These are phyloP conservation scores for Ogataea parapolymorpha DNA, from an alignment of 805 yeast genomes.

Conservation along the genomic window DNA sequence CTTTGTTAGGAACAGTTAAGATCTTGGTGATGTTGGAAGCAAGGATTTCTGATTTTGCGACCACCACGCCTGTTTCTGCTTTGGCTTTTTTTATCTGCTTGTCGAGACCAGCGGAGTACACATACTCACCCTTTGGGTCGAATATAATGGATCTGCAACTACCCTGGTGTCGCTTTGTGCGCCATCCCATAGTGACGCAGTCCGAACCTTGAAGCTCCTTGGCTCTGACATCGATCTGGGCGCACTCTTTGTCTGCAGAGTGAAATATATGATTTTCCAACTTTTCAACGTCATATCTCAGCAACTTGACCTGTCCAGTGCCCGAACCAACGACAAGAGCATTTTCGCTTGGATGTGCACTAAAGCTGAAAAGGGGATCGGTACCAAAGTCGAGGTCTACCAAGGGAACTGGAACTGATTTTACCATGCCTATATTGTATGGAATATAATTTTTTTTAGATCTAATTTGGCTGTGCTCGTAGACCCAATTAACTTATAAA, in stretches of 20 bases:
- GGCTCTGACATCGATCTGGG: slow-evolving; percentile 28
- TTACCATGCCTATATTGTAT: neutral
- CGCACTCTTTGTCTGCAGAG: slow-evolving; percentile 25
- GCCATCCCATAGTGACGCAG: slow-evolving; percentile 54
- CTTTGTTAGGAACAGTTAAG: slow-evolving; percentile 43
- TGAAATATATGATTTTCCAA: slow-evolving; percentile 35
- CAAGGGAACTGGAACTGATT: slow-evolving; percentile 38
- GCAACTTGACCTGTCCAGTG: slow-evolving; percentile 69
- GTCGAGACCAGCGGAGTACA: slow-evolving; percentile 79
- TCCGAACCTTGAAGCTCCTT: slow-evolving; percentile 25
- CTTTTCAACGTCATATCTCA: slow-evolving; percentile 50
- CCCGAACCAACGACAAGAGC: slow-evolving; percentile 71
- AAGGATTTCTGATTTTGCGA: slow-evolving; percentile 40
- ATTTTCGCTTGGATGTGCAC: slow-evolving; percentile 74
- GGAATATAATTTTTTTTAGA: neutral
- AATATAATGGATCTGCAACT: slow-evolving; percentile 74
- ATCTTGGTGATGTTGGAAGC: slow-evolving; percentile 38
- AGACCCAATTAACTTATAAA: slow-evolving; percentile 12
- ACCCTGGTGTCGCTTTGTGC: slow-evolving; percentile 86
- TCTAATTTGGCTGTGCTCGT: slow-evolving; percentile 9
- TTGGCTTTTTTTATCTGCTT: slow-evolving; percentile 71
- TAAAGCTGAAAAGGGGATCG: slow-evolving; percentile 72
- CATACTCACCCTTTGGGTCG: slow-evolving; percentile 54
- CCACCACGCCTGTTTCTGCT: slow-evolving; percentile 71
- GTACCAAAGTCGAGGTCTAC: slow-evolving; percentile 41